These are phyloP conservation scores for Penicillium sp. DNA, from an alignment of 2,329 filamentous ascomycete genomes.

Conservation along the genomic window DNA sequence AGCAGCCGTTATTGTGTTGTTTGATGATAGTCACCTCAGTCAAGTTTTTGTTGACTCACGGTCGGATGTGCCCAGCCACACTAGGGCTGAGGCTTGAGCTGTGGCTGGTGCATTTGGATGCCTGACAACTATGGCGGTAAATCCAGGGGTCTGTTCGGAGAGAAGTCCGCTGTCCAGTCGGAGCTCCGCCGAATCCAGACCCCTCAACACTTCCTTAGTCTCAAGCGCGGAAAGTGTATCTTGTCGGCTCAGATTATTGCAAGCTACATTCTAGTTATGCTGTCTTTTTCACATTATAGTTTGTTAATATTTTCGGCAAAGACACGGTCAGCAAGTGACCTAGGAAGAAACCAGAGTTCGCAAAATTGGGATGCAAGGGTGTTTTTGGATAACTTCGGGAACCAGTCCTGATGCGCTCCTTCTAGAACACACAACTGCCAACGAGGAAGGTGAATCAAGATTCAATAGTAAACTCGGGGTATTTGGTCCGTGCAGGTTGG, in stretches of 20 bases:
- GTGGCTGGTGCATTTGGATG: neutral
- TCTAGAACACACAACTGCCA: neutral
- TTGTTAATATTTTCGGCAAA: too few species aligned
- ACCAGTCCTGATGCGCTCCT: neutral
- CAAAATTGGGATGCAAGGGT: too few species aligned
- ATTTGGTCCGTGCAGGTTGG: slow-evolving; percentile 13
- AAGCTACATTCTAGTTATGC: neutral
- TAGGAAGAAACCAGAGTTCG: too few species aligned
- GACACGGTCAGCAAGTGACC: neutral
- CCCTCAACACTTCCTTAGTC: neutral
- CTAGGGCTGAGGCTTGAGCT: slow-evolving; percentile 4
- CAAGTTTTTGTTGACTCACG: slow-evolving; percentile 21
- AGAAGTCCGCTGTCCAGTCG: slow-evolving; percentile 19
- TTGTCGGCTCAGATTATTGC: neutral
- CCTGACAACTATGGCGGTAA: neutral
- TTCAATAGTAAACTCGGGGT: neutral
- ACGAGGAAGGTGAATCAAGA: neutral
- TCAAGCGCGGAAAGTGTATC: neutral
- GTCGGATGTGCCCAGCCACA: slow-evolving; percentile 17
- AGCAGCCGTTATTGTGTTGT: neutral
- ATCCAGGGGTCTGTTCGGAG: slow-evolving; percentile 7
- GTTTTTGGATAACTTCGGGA: too few species aligned
- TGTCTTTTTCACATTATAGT: neutral
- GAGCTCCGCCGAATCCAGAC: slow-evolving; percentile 7
- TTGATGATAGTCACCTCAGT: neutral